phyloP scores from a whole-genome alignment of 768 basidiomycete genomes.

The Boletus vermiculosoides region DNA sequence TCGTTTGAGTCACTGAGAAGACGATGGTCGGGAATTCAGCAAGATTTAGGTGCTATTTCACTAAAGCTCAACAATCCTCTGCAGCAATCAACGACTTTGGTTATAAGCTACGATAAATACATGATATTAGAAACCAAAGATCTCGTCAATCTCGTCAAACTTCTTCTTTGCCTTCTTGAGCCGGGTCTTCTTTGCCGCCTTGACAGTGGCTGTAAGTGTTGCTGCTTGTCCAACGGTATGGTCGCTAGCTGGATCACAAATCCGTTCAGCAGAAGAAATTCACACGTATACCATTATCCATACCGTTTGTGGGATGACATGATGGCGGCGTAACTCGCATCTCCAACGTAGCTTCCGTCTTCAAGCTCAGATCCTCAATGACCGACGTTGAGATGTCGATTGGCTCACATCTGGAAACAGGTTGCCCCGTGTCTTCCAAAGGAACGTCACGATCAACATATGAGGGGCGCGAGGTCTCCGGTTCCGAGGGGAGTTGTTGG shows the following conservation, averaged over 20 bases:
- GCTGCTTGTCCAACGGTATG: neutral
- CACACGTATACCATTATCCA: neutral
- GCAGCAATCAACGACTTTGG: neutral
- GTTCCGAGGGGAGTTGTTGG: neutral
- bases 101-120: neutral
- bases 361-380: neutral
- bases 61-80: neutral
- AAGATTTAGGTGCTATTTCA: neutral
- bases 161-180: slow-evolving; percentile 20
- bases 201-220: neutral
- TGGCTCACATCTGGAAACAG: slow-evolving; percentile 8
- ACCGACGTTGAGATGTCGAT: neutral
- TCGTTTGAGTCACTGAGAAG: neutral
- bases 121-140: slow-evolving; percentile 24
- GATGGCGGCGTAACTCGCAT: neutral
- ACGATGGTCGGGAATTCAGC: neutral
- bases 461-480: neutral
- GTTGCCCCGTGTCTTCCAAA: slow-evolving; percentile 17
- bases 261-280: neutral
- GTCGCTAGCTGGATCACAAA: neutral
- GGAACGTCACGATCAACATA: slow-evolving; percentile 1
- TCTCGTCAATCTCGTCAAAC: slow-evolving; percentile 27
- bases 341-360: neutral
- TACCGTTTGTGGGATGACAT: slow-evolving; percentile 6
- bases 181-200: slow-evolving; percentile 6